Base-by-base conservation (phyloP, 2,329 filamentous ascomycete species). In the Aspergillus floridensis region DNA sequence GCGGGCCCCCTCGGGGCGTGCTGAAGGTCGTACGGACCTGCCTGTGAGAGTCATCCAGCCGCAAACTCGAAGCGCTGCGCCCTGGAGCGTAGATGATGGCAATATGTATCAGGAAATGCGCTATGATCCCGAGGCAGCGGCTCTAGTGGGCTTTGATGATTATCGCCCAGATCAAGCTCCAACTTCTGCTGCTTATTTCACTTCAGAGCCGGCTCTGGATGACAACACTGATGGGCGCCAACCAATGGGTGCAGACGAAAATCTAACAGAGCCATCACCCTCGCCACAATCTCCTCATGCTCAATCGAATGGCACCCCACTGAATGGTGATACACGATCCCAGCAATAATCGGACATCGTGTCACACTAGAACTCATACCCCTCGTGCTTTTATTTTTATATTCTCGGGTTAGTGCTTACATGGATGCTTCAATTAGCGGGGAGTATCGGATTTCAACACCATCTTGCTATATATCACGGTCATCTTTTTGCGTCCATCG, bases 1-100 rank as follows among this genome's bases (percentile, higher is more conserved):
- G 8, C 65, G 62, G 16, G 47, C 58, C 44, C 62, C 59, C 12
- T 29, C 64, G 11, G 56, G 38, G 8, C 66, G 61, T 22, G 46
- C 62, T 24, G 64, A 68, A 11, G 56, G 38, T 8, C 66, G 61
- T 22, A 44, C 63, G 19, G 63, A 67, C 56, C 56, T 73, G 4
- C 84, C 84, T 1, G 80, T 86, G 12, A 85, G 82, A 4, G 78
- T 87, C 44, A 85, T 88, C 49, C 85, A 85, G 5, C 84, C 84
- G 2, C 85, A 85, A 61, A 80, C 82, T 41, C 77, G 81, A 53
- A 76, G 77, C 31, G 80, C 80, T 35, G 76, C 82, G 52, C 81
- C 82, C 2, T 87, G 84, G 83, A 82, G 77, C n/a, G 78, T 81
- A 3, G 72, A 74, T 21, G 72, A 74, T 35, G 50, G 68, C 26